Percentiles rank a stretch among this genome's conserved stretches.
Evolutionary conservation across 2,329 filamentous ascomycete genomes (phyloP).

Genomic region (Arthrobotrys conoides): DNA sequence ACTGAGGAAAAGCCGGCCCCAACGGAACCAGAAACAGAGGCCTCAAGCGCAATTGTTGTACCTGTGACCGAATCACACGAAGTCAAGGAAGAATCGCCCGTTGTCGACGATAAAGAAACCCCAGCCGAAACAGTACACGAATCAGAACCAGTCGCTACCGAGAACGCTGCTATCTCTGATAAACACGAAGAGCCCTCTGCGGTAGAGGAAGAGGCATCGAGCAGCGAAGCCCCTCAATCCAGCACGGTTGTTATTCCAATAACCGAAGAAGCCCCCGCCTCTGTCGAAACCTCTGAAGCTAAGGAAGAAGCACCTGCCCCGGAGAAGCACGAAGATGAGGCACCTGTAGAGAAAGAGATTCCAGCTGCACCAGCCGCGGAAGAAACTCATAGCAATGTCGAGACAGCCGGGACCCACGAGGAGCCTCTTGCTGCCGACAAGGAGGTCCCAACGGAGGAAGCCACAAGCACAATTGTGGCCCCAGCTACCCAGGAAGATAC

Average conservation of each 20-base stretch:
- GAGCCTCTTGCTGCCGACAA: slow-evolving; percentile 12
- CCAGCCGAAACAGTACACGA: slow-evolving; percentile 1
- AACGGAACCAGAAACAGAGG: slow-evolving; percentile 4
- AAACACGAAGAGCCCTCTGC: background rate
- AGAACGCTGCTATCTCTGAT: background rate
- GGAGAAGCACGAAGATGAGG: background rate
- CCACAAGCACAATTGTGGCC: background rate
- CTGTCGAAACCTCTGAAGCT: background rate
- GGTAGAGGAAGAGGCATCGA: background rate
- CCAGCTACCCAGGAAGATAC: background rate
- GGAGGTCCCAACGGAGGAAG: slow-evolving; percentile 10
- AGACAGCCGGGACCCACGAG: slow-evolving; percentile 10
- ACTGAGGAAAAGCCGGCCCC: background rate
- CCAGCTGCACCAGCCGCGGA: background rate
- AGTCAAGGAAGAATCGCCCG: slow-evolving; percentile 5
- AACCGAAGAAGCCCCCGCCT: background rate
- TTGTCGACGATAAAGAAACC: slow-evolving; percentile 1
- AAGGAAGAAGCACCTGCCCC: slow-evolving; percentile 4
- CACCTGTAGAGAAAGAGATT: background rate
- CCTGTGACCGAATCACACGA: background rate
- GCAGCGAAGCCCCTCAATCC: background rate
- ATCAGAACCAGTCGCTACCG: background rate
- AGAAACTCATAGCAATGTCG: slow-evolving; percentile 4
- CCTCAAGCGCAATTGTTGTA: background rate
- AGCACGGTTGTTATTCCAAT: background rate